Percentiles rank a stretch among this genome's conserved stretches.
Evolutionary conservation across 495 filamentous ascomycete genomes (phyloP).

Genomic region (Friedmanniomyces simplex): DNA sequence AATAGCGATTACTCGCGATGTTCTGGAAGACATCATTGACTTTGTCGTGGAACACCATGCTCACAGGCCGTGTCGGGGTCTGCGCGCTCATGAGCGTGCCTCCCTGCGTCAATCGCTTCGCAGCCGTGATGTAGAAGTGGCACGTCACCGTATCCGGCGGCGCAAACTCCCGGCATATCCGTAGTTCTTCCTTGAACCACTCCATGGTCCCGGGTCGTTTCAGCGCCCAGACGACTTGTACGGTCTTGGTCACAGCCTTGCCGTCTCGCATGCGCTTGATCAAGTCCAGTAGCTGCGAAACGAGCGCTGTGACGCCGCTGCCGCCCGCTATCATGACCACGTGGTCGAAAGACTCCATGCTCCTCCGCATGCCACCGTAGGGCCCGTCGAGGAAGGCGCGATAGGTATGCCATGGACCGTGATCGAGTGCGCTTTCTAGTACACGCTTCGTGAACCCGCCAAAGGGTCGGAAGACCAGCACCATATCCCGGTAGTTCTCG

Average conservation of each 20-base stretch:
- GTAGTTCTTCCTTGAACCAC: slow-evolving; percentile 93
- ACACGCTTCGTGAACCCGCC: slow-evolving; percentile 78
- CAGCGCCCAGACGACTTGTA: slow-evolving; percentile 85
- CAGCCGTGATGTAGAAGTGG: slow-evolving; percentile 83
- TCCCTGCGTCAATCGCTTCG: slow-evolving; percentile 43
- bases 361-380: slow-evolving; percentile 86
- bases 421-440: slow-evolving; percentile 62
- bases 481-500: slow-evolving; percentile 75
- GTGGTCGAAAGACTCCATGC: slow-evolving; percentile 86
- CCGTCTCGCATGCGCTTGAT: slow-evolving; percentile 91
- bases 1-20: slow-evolving; percentile 56
- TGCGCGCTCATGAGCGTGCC: slow-evolving; percentile 38
- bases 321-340: slow-evolving; percentile 88
- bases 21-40: slow-evolving; percentile 71
- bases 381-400: slow-evolving; percentile 86
- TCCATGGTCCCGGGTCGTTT: slow-evolving; percentile 87
- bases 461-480: slow-evolving; percentile 83
- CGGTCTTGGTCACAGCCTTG: slow-evolving; percentile 81
- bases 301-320: slow-evolving; percentile 86
- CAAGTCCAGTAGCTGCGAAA: slow-evolving; percentile 78
- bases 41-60: slow-evolving; percentile 66
- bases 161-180: slow-evolving; percentile 77
- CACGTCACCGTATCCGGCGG: slow-evolving; percentile 76
- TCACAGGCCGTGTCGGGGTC: slow-evolving; percentile 45
- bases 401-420: slow-evolving; percentile 78